These are phyloP conservation scores for Collariella sp. DNA, from an alignment of 495 filamentous ascomycete species.

Conservation along the genomic window DNA sequence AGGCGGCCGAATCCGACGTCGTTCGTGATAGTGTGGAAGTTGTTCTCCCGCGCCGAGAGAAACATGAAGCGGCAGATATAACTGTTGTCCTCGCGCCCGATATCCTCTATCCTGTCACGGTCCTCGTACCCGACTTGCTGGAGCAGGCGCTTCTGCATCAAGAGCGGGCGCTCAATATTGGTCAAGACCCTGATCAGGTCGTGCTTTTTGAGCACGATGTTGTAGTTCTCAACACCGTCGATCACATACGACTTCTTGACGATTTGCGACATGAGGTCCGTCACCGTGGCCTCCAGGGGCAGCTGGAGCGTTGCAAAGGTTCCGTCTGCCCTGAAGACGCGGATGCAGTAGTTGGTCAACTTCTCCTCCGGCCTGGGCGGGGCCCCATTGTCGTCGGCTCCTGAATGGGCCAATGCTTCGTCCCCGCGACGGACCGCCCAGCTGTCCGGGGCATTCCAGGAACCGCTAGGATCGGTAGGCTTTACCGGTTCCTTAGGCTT, in stretches of 20 bases:
- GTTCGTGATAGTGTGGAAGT: conserved; percentile 50
- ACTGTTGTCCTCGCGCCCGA: conserved; percentile 96
- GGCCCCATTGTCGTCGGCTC: conserved; percentile 55
- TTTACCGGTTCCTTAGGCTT: conserved; percentile 35
- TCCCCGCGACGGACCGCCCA: conserved; percentile 76
- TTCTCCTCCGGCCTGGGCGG: conserved; percentile 57
- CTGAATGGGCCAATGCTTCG: conserved; percentile 41
- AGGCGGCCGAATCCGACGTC: conserved; percentile 73
- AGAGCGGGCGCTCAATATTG: conserved; percentile 69
- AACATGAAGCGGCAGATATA: conserved; percentile 95
- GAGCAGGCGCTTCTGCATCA: conserved; percentile 86
- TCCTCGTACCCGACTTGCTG: conserved; percentile 90
- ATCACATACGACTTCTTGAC: conserved; percentile 86
- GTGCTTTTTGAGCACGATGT: conserved; percentile 90
- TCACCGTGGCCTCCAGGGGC: conserved; percentile 69
- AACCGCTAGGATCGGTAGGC: conserved; percentile 29
- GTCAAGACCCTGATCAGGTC: conserved; percentile 76
- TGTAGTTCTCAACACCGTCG: conserved; percentile 84
- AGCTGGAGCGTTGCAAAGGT: conserved; percentile 89
- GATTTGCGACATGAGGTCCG: conserved; percentile 73
- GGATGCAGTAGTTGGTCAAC: conserved; percentile 70
- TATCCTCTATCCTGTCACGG: conserved; percentile 79
- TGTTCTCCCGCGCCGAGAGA: conserved; percentile 74
- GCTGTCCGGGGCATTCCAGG: conserved; percentile 87
- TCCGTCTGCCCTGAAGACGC: conserved; percentile 87